Percentiles rank a stretch among this genome's conserved stretches.
phyloP scores from a whole-genome alignment of 768 basidiomycete species.

The Boletus patriciae region DNA sequence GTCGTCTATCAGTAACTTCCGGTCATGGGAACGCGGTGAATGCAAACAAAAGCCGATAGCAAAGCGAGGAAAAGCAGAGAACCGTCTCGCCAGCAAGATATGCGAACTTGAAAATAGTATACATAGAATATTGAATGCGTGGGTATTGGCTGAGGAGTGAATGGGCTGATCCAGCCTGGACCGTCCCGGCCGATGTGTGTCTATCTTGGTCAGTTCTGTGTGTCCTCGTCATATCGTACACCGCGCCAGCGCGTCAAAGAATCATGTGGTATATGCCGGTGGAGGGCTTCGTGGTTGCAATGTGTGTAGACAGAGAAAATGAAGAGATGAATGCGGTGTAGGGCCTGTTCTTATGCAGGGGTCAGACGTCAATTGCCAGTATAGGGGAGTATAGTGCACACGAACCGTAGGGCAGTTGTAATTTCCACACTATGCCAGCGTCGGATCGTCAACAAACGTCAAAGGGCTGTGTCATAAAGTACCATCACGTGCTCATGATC shows the following conservation, averaged over 20 bases:
- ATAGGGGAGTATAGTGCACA: not conserved
- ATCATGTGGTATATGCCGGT: conserved; percentile 1
- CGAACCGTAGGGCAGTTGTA: conserved; percentile 13
- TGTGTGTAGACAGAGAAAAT: not conserved
- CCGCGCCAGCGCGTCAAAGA: conserved; percentile 13
- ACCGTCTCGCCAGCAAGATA: conserved; percentile 11
- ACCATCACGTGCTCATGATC: not conserved
- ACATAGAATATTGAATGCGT: not conserved
- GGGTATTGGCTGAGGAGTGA: not conserved
- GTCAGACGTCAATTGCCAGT: not conserved
- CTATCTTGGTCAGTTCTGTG: not conserved
- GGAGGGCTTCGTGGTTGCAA: not conserved
- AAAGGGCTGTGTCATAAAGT: not conserved
- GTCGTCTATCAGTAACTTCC: conserved; percentile 5
- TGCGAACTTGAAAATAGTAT: not conserved
- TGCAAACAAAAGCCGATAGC: not conserved
- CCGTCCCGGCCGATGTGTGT: not conserved
- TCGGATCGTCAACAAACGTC: conserved; percentile 7
- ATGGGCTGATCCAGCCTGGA: not conserved
- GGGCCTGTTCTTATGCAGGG: not conserved
- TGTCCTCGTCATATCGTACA: conserved; percentile 25
- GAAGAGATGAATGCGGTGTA: not conserved
- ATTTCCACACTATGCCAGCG: not conserved
- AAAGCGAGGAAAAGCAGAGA: not conserved
- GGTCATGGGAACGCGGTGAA: not conserved